These are phyloP conservation scores for Trametes sp. DNA, from an alignment of 1,284 basidiomycete genomes.

Conservation along the genomic window DNA sequence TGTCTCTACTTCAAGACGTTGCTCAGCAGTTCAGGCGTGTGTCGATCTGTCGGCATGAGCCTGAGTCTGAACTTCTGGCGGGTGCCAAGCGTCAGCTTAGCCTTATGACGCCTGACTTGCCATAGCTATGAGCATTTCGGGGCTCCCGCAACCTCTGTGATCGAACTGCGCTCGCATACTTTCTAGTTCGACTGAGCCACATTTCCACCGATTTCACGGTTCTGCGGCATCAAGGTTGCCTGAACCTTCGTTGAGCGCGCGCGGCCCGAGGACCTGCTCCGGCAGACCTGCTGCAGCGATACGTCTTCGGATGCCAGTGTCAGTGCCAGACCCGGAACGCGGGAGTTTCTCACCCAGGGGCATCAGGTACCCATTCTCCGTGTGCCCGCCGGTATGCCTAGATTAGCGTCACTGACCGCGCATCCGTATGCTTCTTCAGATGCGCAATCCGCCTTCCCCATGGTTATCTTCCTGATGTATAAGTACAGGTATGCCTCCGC, in stretches of 20 bases:
- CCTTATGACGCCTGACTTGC: too few species aligned
- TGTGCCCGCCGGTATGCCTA: not conserved
- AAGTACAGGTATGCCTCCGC: not conserved
- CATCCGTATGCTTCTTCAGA: not conserved
- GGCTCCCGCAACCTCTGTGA: not conserved
- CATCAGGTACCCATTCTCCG: not conserved
- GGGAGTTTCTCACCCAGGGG: not conserved
- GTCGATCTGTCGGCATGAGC: not conserved
- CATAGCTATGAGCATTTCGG: not conserved
- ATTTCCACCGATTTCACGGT: not conserved
- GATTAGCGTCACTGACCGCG: not conserved
- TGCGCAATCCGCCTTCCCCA: not conserved
- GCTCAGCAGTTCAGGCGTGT: not conserved
- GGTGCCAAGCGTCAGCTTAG: too few species aligned
- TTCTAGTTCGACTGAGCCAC: too few species aligned
- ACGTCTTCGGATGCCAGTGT: not conserved
- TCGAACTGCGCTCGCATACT: too few species aligned
- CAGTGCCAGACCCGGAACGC: not conserved
- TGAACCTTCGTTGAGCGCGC: not conserved
- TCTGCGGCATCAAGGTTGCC: not conserved
- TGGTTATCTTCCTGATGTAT: not conserved
- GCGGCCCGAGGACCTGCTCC: not conserved
- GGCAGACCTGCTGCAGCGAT: not conserved
- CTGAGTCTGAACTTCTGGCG: not conserved
- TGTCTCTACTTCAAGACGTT: not conserved